Percentiles rank a stretch among this genome's conserved stretches.
Conservation (phyloP, 2,329 filamentous ascomycete genomes). For the Periconia sp. region DNA sequence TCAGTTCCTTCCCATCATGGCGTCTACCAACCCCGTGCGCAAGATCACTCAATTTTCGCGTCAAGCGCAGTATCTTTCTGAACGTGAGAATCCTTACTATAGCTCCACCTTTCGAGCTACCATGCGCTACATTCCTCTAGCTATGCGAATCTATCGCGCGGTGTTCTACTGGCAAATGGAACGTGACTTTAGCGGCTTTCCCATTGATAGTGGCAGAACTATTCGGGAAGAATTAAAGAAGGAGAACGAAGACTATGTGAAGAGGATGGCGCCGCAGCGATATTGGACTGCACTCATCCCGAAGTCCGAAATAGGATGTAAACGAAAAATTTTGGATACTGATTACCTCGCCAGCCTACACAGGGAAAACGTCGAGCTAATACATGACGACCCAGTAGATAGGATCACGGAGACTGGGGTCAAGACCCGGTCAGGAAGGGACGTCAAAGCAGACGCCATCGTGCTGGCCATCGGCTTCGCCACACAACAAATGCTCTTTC, state of each 20-base stretch:
- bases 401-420: slow-evolving; percentile 44
- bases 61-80: slow-evolving; percentile 54
- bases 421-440: slow-evolving; percentile 40
- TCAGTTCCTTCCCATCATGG: slow-evolving; percentile 52
- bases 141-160: slow-evolving; percentile 49
- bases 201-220: slow-evolving; percentile 39
- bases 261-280: slow-evolving; percentile 44
- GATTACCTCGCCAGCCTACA: slow-evolving; percentile 50
- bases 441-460: slow-evolving; percentile 49
- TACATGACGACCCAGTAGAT: slow-evolving; percentile 45
- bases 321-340: slow-evolving; percentile 52
- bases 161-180: slow-evolving; percentile 49
- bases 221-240: slow-evolving; percentile 42
- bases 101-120: slow-evolving; percentile 44
- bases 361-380: slow-evolving; percentile 46
- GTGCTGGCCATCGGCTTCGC: slow-evolving; percentile 55
- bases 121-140: slow-evolving; percentile 50
- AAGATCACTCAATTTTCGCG: slow-evolving; percentile 53
- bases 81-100: slow-evolving; percentile 49
- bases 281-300: slow-evolving; percentile 51
- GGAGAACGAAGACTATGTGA: slow-evolving; percentile 48
- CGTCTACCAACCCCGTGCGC: slow-evolving; percentile 38
- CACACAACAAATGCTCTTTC: slow-evolving; percentile 50
- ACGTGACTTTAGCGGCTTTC: slow-evolving; percentile 47
- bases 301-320: slow-evolving; percentile 51